Evolutionary conservation across 257 asterid genomes (phyloP).

Genomic region (Vinca minor): DNA sequence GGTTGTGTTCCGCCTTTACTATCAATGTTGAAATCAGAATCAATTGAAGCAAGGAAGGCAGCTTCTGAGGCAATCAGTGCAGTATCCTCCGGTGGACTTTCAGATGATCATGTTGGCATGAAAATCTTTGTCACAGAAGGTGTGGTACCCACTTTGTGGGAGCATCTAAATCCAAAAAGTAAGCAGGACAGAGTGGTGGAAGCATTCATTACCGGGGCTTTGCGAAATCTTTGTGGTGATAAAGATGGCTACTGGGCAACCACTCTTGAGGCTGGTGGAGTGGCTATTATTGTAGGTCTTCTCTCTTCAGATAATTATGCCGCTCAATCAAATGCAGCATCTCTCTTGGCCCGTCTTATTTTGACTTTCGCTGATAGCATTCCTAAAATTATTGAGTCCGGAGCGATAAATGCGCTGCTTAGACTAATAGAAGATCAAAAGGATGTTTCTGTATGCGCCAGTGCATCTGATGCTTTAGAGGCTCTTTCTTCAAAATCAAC

Average conservation of each 20-base stretch:
- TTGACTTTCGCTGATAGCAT: constrained; percentile 54
- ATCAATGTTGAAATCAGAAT: constrained; percentile 60
- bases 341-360: constrained; percentile 68
- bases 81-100: constrained; percentile 62
- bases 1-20: constrained; percentile 87
- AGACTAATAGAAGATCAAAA: constrained; percentile 50
- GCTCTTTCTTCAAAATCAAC: constrained; percentile 61
- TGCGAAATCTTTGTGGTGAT: constrained; percentile 84
- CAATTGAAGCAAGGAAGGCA: constrained; percentile 63
- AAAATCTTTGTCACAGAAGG: constrained; percentile 75
- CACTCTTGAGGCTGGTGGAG: constrained; percentile 82
- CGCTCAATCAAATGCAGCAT: constrained; percentile 77
- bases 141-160: constrained; percentile 79
- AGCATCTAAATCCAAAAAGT: constrained; percentile 41
- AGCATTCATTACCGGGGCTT: constrained; percentile 66
- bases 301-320: constrained; percentile 57
- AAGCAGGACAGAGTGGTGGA: constrained; percentile 72
- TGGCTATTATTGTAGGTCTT: constrained; percentile 57
- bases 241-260: constrained; percentile 70
- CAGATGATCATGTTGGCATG: constrained; percentile 76
- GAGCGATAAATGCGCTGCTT: constrained; percentile 55
- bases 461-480: constrained; percentile 83
- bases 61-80: constrained; percentile 79
- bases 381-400: constrained; percentile 56
- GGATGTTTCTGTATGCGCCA: constrained; percentile 66